A percentile compares a stretch with the other conserved stretches of the same genome.
Conservation (phyloP, 768 basidiomycete species). For the Boletales sp. region DNA sequence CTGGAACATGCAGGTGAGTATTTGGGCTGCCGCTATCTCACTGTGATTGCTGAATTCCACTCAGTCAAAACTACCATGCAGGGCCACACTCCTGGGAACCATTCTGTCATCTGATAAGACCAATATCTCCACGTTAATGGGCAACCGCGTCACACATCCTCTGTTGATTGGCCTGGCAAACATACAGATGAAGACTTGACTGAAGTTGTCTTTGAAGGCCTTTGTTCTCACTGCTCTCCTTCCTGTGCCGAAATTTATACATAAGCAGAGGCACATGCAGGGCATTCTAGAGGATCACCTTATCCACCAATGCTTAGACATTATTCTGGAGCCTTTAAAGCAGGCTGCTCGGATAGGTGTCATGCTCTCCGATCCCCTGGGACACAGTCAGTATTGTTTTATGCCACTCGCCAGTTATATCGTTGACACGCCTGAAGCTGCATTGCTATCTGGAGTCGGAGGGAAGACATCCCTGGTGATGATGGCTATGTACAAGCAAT, state of each 20-base stretch:
- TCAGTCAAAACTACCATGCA: too few species aligned
- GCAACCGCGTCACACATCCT: too few species aligned
- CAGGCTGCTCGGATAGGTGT: slow-evolving; percentile 11
- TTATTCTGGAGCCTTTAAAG: slow-evolving; percentile 14
- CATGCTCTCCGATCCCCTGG: slow-evolving; percentile 19
- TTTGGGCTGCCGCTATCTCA: too few species aligned
- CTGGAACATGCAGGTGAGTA: too few species aligned
- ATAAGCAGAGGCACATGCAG: not conserved
- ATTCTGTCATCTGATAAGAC: too few species aligned
- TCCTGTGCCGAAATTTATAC: not conserved
- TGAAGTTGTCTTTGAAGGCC: too few species aligned
- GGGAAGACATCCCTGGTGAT: too few species aligned
- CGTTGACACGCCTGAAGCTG: slow-evolving; percentile 6
- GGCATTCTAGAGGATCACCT: not conserved
- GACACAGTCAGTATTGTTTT: slow-evolving; percentile 6
- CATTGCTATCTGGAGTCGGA: slow-evolving; percentile 3
- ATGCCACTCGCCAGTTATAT: slow-evolving; percentile 29
- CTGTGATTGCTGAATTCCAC: too few species aligned
- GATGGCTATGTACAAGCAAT: not conserved
- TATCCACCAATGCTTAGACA: slow-evolving; percentile 15
- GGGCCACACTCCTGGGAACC: too few species aligned
- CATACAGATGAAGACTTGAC: too few species aligned
- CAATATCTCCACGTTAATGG: too few species aligned
- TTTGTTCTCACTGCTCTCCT: not conserved
- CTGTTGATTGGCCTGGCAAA: too few species aligned